Conservation (phyloP, 202 grass and related monocot genomes). For the Alloteropsis angusta region DNA sequence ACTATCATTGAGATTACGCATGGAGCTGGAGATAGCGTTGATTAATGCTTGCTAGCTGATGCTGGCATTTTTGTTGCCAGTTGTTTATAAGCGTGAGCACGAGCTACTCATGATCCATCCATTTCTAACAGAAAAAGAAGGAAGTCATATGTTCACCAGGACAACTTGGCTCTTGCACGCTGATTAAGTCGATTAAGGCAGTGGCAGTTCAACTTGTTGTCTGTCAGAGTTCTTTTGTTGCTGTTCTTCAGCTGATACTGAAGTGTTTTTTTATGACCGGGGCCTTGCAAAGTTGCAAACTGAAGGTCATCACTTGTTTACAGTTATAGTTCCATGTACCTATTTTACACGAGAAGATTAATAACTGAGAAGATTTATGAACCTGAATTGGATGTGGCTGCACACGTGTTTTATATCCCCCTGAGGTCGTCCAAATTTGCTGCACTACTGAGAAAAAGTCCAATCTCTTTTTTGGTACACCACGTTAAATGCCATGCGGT, state of each 20-base stretch:
- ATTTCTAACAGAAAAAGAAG: background rate
- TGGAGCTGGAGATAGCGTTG: background rate
- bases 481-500: background rate
- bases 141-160: background rate
- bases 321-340: background rate
- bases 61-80: background rate
- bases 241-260: background rate
- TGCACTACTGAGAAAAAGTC: background rate
- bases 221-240: background rate
- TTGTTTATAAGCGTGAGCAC: background rate
- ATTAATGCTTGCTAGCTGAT: background rate
- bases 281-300: background rate
- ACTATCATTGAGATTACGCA: background rate
- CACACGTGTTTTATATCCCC: background rate
- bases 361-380: background rate
- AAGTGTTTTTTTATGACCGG: background rate
- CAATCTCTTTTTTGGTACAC: background rate
- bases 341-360: background rate
- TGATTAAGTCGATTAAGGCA: background rate
- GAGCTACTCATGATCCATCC: constrained; percentile 19
- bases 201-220: background rate
- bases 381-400: background rate
- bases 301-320: background rate
- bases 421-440: background rate
- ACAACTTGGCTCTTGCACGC: background rate